A percentile compares a stretch with the other conserved stretches of the same genome.
Evolutionary conservation across 352 stramenopile genomes (phyloP).

Genomic region (Pythium phragmiticola): DNA sequence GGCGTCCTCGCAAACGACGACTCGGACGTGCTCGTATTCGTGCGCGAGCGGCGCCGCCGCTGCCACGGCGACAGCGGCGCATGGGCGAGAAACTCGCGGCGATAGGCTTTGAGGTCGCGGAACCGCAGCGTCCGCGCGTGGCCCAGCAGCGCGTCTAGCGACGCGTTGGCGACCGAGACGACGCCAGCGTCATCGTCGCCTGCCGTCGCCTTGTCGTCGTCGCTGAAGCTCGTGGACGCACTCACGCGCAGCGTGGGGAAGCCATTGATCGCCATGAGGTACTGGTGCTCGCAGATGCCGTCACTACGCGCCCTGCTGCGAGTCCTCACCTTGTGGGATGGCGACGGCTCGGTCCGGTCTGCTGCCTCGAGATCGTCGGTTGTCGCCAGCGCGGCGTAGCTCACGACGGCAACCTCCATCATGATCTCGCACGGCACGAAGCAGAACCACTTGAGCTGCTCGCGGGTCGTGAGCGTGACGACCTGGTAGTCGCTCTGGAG

Average conservation of each 20-base stretch:
- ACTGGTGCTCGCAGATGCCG: constrained; percentile 32
- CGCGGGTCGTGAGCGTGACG: constrained; percentile 26
- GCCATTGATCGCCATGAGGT: constrained; percentile 44
- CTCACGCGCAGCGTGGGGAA: constrained; percentile 36
- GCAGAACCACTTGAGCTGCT: constrained; percentile 34
- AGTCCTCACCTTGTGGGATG: not conserved
- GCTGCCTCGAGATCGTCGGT: not conserved
- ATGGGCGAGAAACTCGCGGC: constrained; percentile 30
- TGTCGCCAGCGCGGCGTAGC: constrained; percentile 27
- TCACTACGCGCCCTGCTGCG: constrained; percentile 24
- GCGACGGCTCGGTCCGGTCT: not conserved
- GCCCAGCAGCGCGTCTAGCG: constrained; percentile 21
- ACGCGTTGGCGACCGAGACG: constrained; percentile 18
- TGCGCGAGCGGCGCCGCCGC: constrained; percentile 20
- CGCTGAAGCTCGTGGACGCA: constrained; percentile 13
- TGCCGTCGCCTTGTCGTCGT: constrained; percentile 2
- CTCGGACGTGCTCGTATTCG: constrained; percentile 12
- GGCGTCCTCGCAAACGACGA: constrained; percentile 1
- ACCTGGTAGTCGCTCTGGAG: constrained; percentile 31
- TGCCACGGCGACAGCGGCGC: constrained; percentile 39
- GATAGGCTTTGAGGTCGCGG: constrained; percentile 36
- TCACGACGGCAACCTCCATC: constrained; percentile 41
- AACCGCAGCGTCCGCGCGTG: constrained; percentile 28
- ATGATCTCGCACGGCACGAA: constrained; percentile 37
- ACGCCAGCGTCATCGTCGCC: not conserved